Percentiles rank a stretch among this genome's conserved stretches.
These are phyloP conservation scores for Gremmenia infestans DNA, from an alignment of 2,329 filamentous ascomycete genomes.

Conservation along the genomic window DNA sequence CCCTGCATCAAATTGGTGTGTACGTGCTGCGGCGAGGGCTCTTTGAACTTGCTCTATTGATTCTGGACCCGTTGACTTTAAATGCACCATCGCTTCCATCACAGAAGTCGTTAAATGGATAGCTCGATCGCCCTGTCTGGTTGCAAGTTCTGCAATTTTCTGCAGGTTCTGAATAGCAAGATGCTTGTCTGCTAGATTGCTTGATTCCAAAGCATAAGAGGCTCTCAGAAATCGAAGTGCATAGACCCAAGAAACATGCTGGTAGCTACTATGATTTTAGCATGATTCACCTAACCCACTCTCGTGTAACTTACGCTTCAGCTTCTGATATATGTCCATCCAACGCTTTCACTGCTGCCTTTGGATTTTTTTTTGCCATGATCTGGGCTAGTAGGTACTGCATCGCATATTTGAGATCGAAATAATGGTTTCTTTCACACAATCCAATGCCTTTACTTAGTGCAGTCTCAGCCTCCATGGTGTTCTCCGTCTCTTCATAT, in stretches of 20 bases:
- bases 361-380: constrained; percentile 64
- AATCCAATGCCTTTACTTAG: constrained; percentile 66
- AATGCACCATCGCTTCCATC: constrained; percentile 64
- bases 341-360: constrained; percentile 66
- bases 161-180: constrained; percentile 65
- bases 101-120: constrained; percentile 61
- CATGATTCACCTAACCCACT: neutral
- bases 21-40: constrained; percentile 69
- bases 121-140: constrained; percentile 55
- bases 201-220: constrained; percentile 59
- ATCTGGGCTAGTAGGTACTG: constrained; percentile 68
- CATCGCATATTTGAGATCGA: constrained; percentile 72
- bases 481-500: constrained; percentile 69
- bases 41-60: constrained; percentile 65
- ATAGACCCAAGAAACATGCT: constrained; percentile 69
- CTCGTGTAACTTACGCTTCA: constrained; percentile 47
- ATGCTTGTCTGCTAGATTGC: constrained; percentile 55
- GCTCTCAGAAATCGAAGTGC: constrained; percentile 71
- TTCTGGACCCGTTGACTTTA: constrained; percentile 60
- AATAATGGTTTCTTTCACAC: constrained; percentile 59
- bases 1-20: constrained; percentile 62
- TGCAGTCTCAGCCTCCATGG: constrained; percentile 66
- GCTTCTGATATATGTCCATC: constrained; percentile 66
- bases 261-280: constrained; percentile 38
- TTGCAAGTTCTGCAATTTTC: constrained; percentile 55